Evolutionary conservation across 306 rosid genomes (phyloP).

Genomic region (Nissolia schottii): DNA sequence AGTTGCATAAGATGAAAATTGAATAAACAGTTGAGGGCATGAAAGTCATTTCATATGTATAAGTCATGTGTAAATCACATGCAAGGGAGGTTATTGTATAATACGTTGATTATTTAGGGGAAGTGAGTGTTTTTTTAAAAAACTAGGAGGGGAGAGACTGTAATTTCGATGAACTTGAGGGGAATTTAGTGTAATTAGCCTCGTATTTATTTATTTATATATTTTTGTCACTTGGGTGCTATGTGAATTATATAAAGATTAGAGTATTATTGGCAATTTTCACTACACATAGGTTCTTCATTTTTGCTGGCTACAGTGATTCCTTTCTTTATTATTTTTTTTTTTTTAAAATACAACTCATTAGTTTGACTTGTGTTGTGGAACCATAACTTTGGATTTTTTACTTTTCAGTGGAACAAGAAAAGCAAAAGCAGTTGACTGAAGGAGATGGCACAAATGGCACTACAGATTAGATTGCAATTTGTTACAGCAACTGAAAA

Average conservation of each 20-base stretch:
- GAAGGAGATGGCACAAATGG: conserved; percentile 59
- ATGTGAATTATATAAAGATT: background rate
- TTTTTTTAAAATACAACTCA: background rate
- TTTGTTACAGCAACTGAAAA: background rate
- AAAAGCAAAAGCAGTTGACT: conserved; percentile 56
- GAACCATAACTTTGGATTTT: background rate
- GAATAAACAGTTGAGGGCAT: no score
- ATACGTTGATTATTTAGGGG: no score
- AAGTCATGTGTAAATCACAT: no score
- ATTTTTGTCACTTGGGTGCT: background rate
- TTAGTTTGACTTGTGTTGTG: background rate
- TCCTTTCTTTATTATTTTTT: conserved; percentile 5
- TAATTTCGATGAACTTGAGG: no score
- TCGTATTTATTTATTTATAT: no score
- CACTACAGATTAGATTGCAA: conserved; percentile 25
- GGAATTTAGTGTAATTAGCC: no score
- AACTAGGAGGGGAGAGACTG: no score
- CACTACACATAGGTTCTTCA: background rate
- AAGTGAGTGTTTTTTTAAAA: no score
- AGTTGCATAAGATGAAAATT: no score
- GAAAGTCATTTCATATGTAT: no score
- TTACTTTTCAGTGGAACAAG: conserved; percentile 67
- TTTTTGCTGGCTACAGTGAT: background rate
- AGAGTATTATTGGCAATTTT: background rate
- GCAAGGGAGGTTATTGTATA: no score